A percentile compares a stretch with the other conserved stretches of the same genome.
These are phyloP conservation scores for Uronychia setigera DNA, from an alignment of 73 alveolate species.

Conservation along the genomic window DNA sequence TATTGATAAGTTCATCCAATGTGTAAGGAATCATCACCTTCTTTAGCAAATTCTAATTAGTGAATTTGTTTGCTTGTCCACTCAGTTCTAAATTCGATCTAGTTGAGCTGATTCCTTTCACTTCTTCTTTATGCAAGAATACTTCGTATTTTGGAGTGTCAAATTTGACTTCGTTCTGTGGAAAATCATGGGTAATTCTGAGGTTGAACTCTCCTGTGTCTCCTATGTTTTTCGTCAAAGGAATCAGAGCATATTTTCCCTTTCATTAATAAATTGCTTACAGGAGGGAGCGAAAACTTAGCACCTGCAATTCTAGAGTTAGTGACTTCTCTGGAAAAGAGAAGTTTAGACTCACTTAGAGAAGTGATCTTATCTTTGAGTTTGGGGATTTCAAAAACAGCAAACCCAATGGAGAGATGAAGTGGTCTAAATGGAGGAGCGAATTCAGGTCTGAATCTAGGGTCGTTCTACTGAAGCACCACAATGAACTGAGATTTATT, in stretches of 20 bases:
- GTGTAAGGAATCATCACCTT: slow-evolving; percentile 50
- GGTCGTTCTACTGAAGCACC: slow-evolving; percentile 64
- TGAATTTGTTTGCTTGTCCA: slow-evolving; percentile 7
- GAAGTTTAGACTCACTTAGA: slow-evolving; percentile 31
- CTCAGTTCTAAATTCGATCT: slow-evolving; percentile 16
- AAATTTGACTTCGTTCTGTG: slow-evolving; percentile 21
- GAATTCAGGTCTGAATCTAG: slow-evolving; percentile 45
- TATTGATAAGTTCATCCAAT: slow-evolving; percentile 34
- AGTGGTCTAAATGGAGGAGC: slow-evolving; percentile 58
- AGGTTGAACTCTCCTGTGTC: slow-evolving; percentile 37
- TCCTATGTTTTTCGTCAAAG: slow-evolving; percentile 43
- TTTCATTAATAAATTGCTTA: slow-evolving; percentile 5
- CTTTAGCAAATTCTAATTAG: slow-evolving; percentile 26
- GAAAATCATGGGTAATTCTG: slow-evolving; percentile 33
- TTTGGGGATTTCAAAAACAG: slow-evolving; percentile 37
- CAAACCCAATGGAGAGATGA: slow-evolving; percentile 40
- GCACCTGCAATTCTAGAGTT: slow-evolving; percentile 14
- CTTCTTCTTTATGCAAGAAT: slow-evolving; percentile 19
- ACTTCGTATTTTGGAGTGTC: slow-evolving; percentile 37
- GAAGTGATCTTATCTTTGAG: slow-evolving; percentile 43
- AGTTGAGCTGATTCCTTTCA: slow-evolving; percentile 5
- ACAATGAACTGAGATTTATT: slow-evolving; percentile 25
- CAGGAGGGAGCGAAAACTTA: slow-evolving; percentile 12
- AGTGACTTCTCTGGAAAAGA: slow-evolving; percentile 23
- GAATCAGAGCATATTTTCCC: slow-evolving; percentile 55